phyloP scores from a whole-genome alignment of 805 yeast species.

The Starmerella gropengiesseri region DNA sequence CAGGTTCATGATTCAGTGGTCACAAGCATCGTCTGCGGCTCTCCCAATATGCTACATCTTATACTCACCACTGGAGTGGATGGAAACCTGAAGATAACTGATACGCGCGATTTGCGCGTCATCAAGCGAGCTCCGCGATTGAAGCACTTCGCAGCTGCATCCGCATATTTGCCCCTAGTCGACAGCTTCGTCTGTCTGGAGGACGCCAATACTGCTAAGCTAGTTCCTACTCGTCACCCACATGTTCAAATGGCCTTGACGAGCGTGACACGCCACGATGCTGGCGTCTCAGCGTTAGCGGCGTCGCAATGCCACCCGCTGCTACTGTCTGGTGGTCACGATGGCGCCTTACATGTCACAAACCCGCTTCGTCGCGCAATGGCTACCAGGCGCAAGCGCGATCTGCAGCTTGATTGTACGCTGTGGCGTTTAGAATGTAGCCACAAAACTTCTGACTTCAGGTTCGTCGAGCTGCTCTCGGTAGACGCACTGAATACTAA shows the following conservation, averaged over 20 bases:
- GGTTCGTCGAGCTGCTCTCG: slow-evolving; percentile 35
- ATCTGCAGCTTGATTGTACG: slow-evolving; percentile 20
- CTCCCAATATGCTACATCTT: slow-evolving; percentile 30
- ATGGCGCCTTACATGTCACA: slow-evolving; percentile 37
- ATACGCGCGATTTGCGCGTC: slow-evolving; percentile 27
- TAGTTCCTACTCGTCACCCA: slow-evolving; percentile 32
- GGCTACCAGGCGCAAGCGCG: slow-evolving; percentile 23
- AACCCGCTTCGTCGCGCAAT: slow-evolving; percentile 32
- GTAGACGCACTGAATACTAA: slow-evolving; percentile 26
- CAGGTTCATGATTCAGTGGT: slow-evolving; percentile 35
- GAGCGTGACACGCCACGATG: slow-evolving; percentile 33
- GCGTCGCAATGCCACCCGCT: slow-evolving; percentile 39
- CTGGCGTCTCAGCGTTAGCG: slow-evolving; percentile 34
- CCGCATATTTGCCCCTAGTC: slow-evolving; percentile 24
- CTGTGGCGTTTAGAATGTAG: slow-evolving; percentile 34
- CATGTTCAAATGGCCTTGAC: slow-evolving; percentile 25
- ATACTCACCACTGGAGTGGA: slow-evolving; percentile 35
- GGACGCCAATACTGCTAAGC: slow-evolving; percentile 33
- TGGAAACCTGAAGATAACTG: slow-evolving; percentile 34
- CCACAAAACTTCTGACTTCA: slow-evolving; percentile 32
- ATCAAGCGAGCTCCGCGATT: slow-evolving; percentile 11
- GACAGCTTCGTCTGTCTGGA: slow-evolving; percentile 35
- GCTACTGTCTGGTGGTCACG: slow-evolving; percentile 39
- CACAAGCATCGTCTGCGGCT: slow-evolving; percentile 30
- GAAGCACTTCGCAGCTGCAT: slow-evolving; percentile 4